Evolutionary conservation across 2,329 filamentous ascomycete genomes (phyloP).

Genomic region (Stromatinia cepivora): DNA sequence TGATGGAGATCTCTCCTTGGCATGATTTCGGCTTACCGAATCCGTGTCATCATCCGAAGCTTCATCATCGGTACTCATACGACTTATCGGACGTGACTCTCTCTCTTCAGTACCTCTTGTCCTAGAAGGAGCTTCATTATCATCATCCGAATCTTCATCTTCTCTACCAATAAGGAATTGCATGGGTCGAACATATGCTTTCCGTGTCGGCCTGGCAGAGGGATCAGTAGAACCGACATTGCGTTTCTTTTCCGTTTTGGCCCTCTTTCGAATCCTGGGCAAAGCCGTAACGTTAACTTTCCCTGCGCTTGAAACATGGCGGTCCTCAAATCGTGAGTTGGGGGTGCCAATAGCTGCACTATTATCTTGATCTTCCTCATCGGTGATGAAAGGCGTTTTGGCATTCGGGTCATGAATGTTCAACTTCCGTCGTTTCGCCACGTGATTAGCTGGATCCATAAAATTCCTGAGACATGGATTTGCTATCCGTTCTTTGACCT

Average conservation of each 20-base stretch:
- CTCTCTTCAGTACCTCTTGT: conserved; percentile 80
- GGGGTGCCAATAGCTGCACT: conserved; percentile 65
- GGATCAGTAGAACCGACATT: conserved; percentile 67
- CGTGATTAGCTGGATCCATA: conserved; percentile 79
- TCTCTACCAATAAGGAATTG: conserved; percentile 73
- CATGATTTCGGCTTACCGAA: conserved; percentile 26
- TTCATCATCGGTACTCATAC: conserved; percentile 63
- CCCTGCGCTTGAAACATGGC: conserved; percentile 48
- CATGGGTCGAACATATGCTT: conserved; percentile 70
- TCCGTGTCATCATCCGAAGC: conserved; percentile 40
- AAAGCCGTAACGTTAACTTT: conserved; percentile 63
- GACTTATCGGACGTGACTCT: conserved; percentile 79
- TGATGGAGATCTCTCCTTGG: conserved; percentile 30
- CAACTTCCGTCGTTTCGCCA: conserved; percentile 74
- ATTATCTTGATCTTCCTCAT: conserved; percentile 59
- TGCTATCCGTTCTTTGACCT: conserved; percentile 85
- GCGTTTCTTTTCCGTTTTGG: conserved; percentile 50
- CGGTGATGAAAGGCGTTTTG: conserved; percentile 55
- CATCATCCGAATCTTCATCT: conserved; percentile 81
- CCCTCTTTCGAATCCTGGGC: conserved; percentile 68
- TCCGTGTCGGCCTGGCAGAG: conserved; percentile 63
- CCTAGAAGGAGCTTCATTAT: conserved; percentile 63
- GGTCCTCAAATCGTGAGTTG: conserved; percentile 58
- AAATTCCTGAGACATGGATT: conserved; percentile 77
- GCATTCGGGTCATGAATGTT: conserved; percentile 71